Base-by-base conservation (phyloP, 257 asterid genomes). In the Coffea canephora region DNA sequence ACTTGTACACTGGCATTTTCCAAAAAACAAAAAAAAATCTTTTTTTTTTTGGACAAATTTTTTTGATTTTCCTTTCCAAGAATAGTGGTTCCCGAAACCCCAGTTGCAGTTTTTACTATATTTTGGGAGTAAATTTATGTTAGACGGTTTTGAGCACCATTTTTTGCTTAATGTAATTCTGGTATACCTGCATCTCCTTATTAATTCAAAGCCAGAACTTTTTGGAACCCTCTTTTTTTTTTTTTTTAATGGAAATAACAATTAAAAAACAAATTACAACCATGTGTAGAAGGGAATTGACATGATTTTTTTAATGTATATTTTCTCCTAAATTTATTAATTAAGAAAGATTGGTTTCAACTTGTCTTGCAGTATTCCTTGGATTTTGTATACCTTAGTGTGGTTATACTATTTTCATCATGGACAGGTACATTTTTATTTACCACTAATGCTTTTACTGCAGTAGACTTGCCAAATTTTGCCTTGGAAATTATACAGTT, bases 331-430 rank as follows among this genome's bases (percentile, higher is more conserved):
- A 19, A 39, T 18, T 74, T 55, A 23, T 39, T 66, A 31, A 23
- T 39, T 66, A 31, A 1, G 43, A 27, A 31, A 1, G 43, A 27
- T 31, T 64, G 36, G 15, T 9, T 76, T 81, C 13, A 78, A 5
- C 50, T 62, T 82, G 8, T 76, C 69, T 62, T 89, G 92, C 93
- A 95, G 99, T 96, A 92, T 72, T 89, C 99, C 1, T 78, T 96
- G 97, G 98, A 93, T 85, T 96, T 96, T 87, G 95, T 96, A 77
- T 96, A 94, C 83, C 89, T 96, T 59, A 93, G 98, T 83, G 85
- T 88, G 74, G 99, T 83, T 77, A 90, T 96, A 71, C 78, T 94
- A 88, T 92, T 96, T 83, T 88, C 98, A 34, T 94, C 99, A 27
- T 96, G 99, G 97, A 89, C 84, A 86, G 99, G 99, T 95, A 84